phyloP scores from a whole-genome alignment of 208 protist genomes.

The Balamuthia mandrillaris region DNA sequence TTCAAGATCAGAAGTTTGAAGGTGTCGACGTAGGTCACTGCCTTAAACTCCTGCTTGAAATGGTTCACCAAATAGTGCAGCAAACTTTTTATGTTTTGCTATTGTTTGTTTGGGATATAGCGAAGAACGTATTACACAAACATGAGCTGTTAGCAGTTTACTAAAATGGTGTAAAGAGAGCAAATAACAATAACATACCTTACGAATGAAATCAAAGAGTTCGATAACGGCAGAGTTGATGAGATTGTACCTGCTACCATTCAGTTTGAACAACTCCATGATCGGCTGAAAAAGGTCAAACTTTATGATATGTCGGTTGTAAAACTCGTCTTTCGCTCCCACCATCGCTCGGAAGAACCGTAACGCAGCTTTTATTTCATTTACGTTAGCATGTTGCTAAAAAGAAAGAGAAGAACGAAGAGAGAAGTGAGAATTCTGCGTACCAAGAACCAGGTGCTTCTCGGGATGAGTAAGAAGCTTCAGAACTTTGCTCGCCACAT shows the following conservation, averaged over 20 bases:
- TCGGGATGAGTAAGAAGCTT: constrained; percentile 25
- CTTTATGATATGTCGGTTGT: constrained; percentile 68
- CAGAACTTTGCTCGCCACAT: constrained; percentile 38
- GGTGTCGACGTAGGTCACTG: constrained; percentile 52
- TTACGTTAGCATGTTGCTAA: no score
- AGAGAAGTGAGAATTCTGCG: no score
- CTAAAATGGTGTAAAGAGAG: neutral
- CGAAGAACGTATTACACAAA: no score
- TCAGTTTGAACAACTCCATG: constrained; percentile 55
- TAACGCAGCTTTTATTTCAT: constrained; percentile 43
- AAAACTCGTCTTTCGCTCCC: constrained; percentile 65
- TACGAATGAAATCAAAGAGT: constrained; percentile 63
- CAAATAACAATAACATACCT: neutral
- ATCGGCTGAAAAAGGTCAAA: constrained; percentile 63
- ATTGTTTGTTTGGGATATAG: no score
- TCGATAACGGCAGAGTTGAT: constrained; percentile 72
- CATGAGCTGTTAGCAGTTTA: neutral
- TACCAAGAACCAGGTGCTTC: constrained; percentile 42
- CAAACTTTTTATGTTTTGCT: constrained; percentile 52
- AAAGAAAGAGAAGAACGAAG: no score
- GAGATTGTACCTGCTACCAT: constrained; percentile 68
- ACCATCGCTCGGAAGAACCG: constrained; percentile 65
- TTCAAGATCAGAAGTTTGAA: constrained; percentile 47
- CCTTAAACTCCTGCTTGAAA: constrained; percentile 37
- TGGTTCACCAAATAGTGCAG: constrained; percentile 44